Evolutionary conservation across 1,284 basidiomycete genomes (phyloP).

Genomic region (Ceratobasidium sp.): DNA sequence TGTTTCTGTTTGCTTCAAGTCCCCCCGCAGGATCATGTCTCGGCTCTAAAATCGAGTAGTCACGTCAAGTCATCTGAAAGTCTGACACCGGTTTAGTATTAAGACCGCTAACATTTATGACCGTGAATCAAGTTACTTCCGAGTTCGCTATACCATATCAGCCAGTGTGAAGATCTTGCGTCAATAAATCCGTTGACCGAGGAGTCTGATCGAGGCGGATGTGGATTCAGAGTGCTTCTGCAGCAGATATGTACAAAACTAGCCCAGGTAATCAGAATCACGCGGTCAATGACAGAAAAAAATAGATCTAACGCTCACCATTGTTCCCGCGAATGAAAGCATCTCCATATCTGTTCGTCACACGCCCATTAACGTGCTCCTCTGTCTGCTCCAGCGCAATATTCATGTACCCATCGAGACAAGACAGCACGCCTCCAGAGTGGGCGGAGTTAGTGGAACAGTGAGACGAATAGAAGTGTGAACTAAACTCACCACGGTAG

Average conservation of each 20-base stretch:
- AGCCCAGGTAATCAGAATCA: constrained; percentile 42
- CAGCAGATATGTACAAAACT: constrained; percentile 65
- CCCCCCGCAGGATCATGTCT: no score
- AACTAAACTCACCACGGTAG: constrained; percentile 80
- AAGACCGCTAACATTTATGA: neutral
- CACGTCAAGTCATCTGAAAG: neutral
- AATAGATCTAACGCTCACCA: constrained; percentile 68
- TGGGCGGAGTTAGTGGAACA: neutral
- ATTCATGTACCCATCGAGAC: constrained; percentile 99
- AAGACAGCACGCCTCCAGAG: constrained; percentile 87
- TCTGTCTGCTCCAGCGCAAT: constrained; percentile 97
- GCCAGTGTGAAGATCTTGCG: no score
- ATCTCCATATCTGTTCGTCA: constrained; percentile 92
- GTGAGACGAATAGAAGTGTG: neutral
- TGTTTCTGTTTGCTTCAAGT: no score
- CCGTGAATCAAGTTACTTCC: neutral
- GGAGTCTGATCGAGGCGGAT: neutral
- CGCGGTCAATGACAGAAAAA: no score
- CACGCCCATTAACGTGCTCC: constrained; percentile 88
- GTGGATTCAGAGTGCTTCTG: constrained; percentile 53
- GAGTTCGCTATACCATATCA: neutral
- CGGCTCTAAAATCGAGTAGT: neutral
- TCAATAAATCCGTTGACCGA: no score
- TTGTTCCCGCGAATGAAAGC: constrained; percentile 98
- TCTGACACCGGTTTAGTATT: neutral